A percentile compares a stretch with the other conserved stretches of the same genome.
Evolutionary conservation across 306 rosid species (phyloP).

Genomic region (Cyclanthera cordifolia): DNA sequence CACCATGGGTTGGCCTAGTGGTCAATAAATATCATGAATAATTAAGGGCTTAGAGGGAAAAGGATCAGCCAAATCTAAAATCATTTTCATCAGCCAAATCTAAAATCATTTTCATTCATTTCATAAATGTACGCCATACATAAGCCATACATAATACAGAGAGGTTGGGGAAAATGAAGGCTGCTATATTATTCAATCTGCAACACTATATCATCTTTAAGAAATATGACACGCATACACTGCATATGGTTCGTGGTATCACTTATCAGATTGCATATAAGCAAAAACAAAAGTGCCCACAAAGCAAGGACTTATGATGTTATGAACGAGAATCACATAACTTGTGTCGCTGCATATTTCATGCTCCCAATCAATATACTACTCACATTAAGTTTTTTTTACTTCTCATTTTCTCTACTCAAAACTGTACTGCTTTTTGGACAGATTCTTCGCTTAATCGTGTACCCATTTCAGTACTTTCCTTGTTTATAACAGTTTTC

Average conservation of each 20-base stretch:
- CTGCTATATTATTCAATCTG: not conserved
- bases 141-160: too few species aligned
- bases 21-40: too few species aligned
- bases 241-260: not conserved
- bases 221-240: not conserved
- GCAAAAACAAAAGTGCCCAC: not conserved
- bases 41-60: too few species aligned
- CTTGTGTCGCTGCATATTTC: not conserved
- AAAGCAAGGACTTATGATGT: not conserved
- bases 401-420: not conserved
- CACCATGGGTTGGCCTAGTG: too few species aligned
- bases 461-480: too few species aligned
- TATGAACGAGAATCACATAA: not conserved
- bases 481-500: too few species aligned
- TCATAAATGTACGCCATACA: too few species aligned
- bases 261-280: not conserved
- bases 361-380: not conserved
- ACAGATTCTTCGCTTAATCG: too few species aligned
- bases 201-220: not conserved
- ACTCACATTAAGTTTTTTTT: not conserved
- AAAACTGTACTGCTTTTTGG: too few species aligned
- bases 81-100: too few species aligned
- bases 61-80: too few species aligned
- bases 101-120: too few species aligned
- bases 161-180: not conserved